Conservation (phyloP, 2,329 filamentous ascomycete genomes). For the Ciborinia camelliae region DNA sequence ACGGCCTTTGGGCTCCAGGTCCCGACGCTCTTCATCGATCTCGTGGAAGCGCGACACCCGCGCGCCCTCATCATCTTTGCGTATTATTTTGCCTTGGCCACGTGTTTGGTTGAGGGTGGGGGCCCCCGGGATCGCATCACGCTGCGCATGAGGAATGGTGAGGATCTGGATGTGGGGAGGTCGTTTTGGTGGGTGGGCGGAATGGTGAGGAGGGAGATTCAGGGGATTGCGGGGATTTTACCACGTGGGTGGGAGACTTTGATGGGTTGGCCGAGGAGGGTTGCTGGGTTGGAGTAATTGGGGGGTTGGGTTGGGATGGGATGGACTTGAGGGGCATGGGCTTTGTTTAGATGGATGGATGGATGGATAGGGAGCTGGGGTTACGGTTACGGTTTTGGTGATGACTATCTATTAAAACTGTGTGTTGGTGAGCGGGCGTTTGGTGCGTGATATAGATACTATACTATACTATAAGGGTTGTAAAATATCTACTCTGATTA, state of each 20-base stretch:
- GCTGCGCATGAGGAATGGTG: slow-evolving; percentile 4
- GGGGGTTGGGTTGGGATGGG: too few species aligned
- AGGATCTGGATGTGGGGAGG: slow-evolving; percentile 4
- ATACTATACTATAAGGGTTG: too few species aligned
- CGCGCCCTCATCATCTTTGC: slow-evolving; percentile 29
- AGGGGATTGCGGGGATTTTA: slow-evolving; percentile 7
- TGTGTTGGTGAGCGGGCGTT: too few species aligned
- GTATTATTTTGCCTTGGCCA: slow-evolving; percentile 37
- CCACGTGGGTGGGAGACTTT: neutral
- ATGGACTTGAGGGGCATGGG: too few species aligned
- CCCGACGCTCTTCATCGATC: slow-evolving; percentile 23
- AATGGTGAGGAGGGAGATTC: slow-evolving; percentile 10
- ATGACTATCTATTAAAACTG: too few species aligned
- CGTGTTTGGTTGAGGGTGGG: neutral
- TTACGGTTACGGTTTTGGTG: too few species aligned
- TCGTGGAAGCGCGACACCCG: slow-evolving; percentile 22
- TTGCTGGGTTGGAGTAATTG: slow-evolving; percentile 4
- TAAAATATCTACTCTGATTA: too few species aligned
- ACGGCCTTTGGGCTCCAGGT: slow-evolving; percentile 22
- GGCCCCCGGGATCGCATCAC: neutral
- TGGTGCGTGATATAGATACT: too few species aligned
- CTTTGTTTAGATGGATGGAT: too few species aligned
- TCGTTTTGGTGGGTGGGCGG: slow-evolving; percentile 17
- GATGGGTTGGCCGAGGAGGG: slow-evolving; percentile 11
- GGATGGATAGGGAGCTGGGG: too few species aligned